Percentiles rank a stretch among this genome's conserved stretches.
phyloP scores from a whole-genome alignment of 1,284 basidiomycete genomes.

The Filobasidium uniguttulatum region DNA sequence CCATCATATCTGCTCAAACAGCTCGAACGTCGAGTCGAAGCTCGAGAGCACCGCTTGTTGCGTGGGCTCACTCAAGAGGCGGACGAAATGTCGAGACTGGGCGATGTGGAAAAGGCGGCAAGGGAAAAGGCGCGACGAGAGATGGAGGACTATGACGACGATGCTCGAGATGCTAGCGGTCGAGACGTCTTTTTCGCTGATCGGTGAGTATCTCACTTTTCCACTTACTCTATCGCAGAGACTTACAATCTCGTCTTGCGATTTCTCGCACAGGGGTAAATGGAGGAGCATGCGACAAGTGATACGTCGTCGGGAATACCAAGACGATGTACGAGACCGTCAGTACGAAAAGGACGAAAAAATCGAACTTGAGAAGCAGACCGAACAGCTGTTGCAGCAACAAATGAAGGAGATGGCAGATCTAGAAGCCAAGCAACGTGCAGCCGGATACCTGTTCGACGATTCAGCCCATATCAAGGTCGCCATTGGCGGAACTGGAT shows the following conservation, averaged over 20 bases:
- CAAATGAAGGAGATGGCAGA: constrained; percentile 86
- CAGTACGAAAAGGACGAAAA: constrained; percentile 66
- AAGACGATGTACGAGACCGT: constrained; percentile 67
- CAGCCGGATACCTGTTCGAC: constrained; percentile 73
- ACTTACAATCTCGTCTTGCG: background rate
- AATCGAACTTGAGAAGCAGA: constrained; percentile 67
- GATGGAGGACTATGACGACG: constrained; percentile 75
- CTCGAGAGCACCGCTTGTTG: constrained; percentile 61
- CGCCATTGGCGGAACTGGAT: constrained; percentile 43
- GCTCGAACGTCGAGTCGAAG: constrained; percentile 69
- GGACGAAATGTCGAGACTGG: constrained; percentile 52
- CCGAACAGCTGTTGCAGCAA: constrained; percentile 69
- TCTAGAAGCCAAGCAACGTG: constrained; percentile 69
- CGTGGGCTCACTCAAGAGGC: constrained; percentile 59
- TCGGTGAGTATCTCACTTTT: constrained; percentile 42
- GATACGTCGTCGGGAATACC: constrained; percentile 55
- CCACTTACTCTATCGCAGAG: background rate
- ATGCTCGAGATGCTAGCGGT: constrained; percentile 55
- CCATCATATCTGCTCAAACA: constrained; percentile 34
- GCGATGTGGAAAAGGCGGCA: constrained; percentile 61
- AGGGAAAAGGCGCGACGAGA: constrained; percentile 54
- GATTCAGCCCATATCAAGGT: constrained; percentile 75
- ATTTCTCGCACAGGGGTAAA: constrained; percentile 41
- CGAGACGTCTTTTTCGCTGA: constrained; percentile 64
- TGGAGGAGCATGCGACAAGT: constrained; percentile 61